phyloP scores from a whole-genome alignment of 768 basidiomycete genomes.

The Hysterangium stoloniferum region DNA sequence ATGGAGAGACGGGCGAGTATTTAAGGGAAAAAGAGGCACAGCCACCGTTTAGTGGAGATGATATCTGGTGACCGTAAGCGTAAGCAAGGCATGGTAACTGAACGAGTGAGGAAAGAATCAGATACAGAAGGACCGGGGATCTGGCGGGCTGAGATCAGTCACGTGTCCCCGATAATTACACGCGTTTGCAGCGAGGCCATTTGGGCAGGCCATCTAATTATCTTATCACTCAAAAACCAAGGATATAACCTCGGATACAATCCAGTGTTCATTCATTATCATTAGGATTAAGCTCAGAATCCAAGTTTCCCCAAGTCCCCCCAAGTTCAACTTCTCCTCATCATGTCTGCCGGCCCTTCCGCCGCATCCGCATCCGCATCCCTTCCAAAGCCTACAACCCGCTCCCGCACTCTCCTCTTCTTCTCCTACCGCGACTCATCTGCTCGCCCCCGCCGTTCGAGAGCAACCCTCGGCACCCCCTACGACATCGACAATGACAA shows the following conservation, averaged over 20 bases:
- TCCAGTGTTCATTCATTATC: too few relatives aligned
- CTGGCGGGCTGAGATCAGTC: too few relatives aligned
- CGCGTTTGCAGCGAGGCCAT: conserved; percentile 6
- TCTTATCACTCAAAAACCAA: too few relatives aligned
- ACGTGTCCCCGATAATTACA: neutral
- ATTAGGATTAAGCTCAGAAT: too few relatives aligned
- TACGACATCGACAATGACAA: conserved; percentile 41
- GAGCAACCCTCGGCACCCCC: conserved; percentile 27
- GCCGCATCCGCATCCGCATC: conserved; percentile 19
- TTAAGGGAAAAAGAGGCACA: neutral
- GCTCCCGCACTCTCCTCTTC: conserved; percentile 88
- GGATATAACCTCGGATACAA: too few relatives aligned
- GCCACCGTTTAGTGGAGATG: neutral
- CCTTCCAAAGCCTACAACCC: conserved; percentile 42
- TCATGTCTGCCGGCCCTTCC: conserved; percentile 27
- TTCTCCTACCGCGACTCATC: conserved; percentile 86
- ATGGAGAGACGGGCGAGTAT: conserved; percentile 12
- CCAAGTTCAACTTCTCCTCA: conserved; percentile 27
- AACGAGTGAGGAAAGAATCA: conserved; percentile 12
- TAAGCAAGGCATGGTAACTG: neutral
- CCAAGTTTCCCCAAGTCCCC: too few relatives aligned
- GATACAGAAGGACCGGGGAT: too few relatives aligned
- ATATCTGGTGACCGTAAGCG: conserved; percentile 1
- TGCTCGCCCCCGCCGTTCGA: conserved; percentile 34
- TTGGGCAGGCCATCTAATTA: neutral